phyloP scores from a whole-genome alignment of 2,329 filamentous ascomycete species.

The Rasamsonia emersonii region DNA sequence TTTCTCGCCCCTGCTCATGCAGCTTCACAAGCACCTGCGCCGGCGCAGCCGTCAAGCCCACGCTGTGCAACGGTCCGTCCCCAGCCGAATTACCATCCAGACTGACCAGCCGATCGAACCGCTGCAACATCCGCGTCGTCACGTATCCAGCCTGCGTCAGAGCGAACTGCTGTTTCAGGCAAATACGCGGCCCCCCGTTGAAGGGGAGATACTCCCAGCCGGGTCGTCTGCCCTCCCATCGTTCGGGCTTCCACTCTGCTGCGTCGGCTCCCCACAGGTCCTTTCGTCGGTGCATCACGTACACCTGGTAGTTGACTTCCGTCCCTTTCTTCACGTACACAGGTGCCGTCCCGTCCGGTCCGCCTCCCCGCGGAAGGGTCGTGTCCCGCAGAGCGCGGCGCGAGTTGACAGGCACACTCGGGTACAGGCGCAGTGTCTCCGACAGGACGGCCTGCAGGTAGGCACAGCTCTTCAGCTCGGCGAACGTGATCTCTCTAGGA shows the following conservation, averaged over 20 bases:
- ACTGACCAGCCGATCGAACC: slow-evolving; percentile 42
- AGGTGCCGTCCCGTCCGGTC: slow-evolving; percentile 50
- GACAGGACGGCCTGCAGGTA: slow-evolving; percentile 31
- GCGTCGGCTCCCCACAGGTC: slow-evolving; percentile 41
- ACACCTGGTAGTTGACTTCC: slow-evolving; percentile 56
- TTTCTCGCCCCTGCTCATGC: neutral
- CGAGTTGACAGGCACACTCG: slow-evolving; percentile 38
- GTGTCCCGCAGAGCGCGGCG: slow-evolving; percentile 33
- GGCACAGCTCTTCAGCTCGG: slow-evolving; percentile 32
- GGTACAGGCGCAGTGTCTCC: slow-evolving; percentile 37
- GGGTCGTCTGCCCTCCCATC: slow-evolving; percentile 3
- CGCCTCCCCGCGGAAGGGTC: slow-evolving; percentile 46
- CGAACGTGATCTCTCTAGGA: slow-evolving; percentile 35
- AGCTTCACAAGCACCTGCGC: too few relatives aligned
- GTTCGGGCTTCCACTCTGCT: slow-evolving; percentile 12
- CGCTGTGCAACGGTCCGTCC: too few relatives aligned
- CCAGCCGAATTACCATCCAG: too few relatives aligned
- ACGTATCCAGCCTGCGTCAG: slow-evolving; percentile 6
- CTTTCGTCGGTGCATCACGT: slow-evolving; percentile 63
- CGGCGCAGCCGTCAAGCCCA: too few relatives aligned
- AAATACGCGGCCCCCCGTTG: slow-evolving; percentile 4
- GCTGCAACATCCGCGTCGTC: slow-evolving; percentile 37
- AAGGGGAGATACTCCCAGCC: slow-evolving; percentile 7
- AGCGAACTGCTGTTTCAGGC: slow-evolving; percentile 6
- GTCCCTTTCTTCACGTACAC: slow-evolving; percentile 60